Evolutionary conservation across 352 stramenopile species (phyloP).

Genomic region (Pythium phragmiticola): DNA sequence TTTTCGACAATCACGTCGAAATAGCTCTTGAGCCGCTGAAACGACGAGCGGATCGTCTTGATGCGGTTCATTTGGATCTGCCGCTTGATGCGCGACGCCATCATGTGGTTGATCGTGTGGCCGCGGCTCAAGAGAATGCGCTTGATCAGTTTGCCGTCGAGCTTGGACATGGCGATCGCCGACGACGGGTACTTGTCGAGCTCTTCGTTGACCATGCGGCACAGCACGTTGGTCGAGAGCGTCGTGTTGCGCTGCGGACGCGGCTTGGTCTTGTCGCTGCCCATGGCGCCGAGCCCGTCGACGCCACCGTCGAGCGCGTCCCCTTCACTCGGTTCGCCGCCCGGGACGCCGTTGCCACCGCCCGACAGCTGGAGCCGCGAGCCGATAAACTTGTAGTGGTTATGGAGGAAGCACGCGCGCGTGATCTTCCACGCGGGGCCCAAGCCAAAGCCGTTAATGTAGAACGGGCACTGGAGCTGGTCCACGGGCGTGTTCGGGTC

Average conservation of each 20-base stretch:
- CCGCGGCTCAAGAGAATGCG: constrained; percentile 64
- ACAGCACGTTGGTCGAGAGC: constrained; percentile 75
- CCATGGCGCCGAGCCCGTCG: too few relatives aligned
- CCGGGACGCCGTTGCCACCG: constrained; percentile 7
- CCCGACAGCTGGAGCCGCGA: constrained; percentile 33
- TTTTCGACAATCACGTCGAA: constrained; percentile 62
- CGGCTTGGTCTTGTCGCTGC: constrained; percentile 4
- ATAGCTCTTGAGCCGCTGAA: constrained; percentile 67
- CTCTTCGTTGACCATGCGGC: constrained; percentile 70
- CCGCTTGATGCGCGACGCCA: constrained; percentile 77
- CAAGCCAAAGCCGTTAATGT: constrained; percentile 78
- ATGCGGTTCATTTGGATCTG: constrained; percentile 64
- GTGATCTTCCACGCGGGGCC: constrained; percentile 74
- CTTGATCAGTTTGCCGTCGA: constrained; percentile 77
- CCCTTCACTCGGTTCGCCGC: not conserved
- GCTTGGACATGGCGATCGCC: constrained; percentile 56
- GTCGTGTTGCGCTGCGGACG: constrained; percentile 68
- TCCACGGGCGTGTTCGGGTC: constrained; percentile 48
- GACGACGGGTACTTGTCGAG: constrained; percentile 60
- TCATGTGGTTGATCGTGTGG: constrained; percentile 84
- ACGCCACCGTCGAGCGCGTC: not conserved
- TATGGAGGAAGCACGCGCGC: constrained; percentile 70
- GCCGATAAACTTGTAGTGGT: constrained; percentile 87
- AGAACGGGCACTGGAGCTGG: constrained; percentile 71
- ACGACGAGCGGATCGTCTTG: constrained; percentile 55